Evolutionary conservation across 2,329 filamentous ascomycete genomes (phyloP).

Genomic region (Trichoderma cornu-damae): DNA sequence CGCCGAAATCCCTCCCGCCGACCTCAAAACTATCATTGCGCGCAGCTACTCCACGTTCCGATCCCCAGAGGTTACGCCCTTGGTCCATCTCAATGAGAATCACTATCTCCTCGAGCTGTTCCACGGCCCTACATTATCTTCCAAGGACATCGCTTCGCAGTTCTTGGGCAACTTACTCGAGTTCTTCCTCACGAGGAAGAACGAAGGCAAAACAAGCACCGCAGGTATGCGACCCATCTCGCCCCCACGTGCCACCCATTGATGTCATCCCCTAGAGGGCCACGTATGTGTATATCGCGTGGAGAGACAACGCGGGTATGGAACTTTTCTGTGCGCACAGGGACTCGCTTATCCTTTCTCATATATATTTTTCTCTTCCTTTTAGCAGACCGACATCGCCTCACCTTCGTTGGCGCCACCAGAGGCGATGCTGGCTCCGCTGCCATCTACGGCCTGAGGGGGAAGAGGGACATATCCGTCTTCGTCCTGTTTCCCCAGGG

Average conservation of each 20-base stretch:
- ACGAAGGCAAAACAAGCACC: constrained; percentile 59
- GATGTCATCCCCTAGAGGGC: not conserved
- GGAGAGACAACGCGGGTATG: not conserved
- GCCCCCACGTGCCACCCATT: not conserved
- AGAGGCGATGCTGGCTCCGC: constrained; percentile 88
- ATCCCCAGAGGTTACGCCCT: constrained; percentile 59
- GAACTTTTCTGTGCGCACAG: not conserved
- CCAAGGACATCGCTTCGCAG: constrained; percentile 85
- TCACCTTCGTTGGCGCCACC: constrained; percentile 82
- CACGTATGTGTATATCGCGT: constrained; percentile 6
- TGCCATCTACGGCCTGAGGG: constrained; percentile 88
- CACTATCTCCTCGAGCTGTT: constrained; percentile 89
- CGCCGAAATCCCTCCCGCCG: constrained; percentile 71
- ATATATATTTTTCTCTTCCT: too few relatives aligned
- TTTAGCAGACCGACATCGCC: constrained; percentile 60
- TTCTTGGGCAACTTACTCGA: constrained; percentile 96
- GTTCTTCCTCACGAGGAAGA: constrained; percentile 73
- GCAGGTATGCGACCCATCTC: constrained; percentile 33
- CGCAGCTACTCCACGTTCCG: constrained; percentile 89
- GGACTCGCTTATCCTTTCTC: constrained; percentile 6
- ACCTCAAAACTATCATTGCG: constrained; percentile 77
- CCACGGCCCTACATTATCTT: constrained; percentile 91
- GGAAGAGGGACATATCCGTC: constrained; percentile 95
- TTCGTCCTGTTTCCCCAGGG: constrained; percentile 93
- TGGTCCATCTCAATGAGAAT: constrained; percentile 69